Evolutionary conservation across 75 land plant genomes (phyloP).

Genomic region (Larix kaempferi): DNA sequence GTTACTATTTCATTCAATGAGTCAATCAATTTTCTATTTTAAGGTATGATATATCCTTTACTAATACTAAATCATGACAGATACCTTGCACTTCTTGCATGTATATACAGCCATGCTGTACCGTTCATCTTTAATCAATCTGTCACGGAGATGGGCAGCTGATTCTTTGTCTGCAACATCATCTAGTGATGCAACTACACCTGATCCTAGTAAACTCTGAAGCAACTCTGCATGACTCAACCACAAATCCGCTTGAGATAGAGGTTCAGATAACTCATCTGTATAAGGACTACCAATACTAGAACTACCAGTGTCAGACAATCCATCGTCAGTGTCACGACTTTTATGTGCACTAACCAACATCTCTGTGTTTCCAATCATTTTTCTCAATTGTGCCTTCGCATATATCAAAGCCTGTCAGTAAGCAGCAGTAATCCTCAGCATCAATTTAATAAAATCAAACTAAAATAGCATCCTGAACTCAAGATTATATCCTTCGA

Average conservation of each 20-base stretch:
- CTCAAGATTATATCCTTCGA: not conserved
- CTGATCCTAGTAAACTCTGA: constrained; percentile 90
- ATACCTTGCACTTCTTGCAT: constrained; percentile 96
- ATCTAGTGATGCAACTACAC: constrained; percentile 83
- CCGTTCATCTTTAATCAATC: constrained; percentile 81
- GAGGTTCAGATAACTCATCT: constrained; percentile 66
- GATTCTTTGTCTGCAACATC: constrained; percentile 84
- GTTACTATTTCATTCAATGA: not conserved
- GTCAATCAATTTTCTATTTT: not conserved
- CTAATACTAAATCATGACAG: not conserved
- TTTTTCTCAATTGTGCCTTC: constrained; percentile 61
- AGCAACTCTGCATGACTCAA: constrained; percentile 91
- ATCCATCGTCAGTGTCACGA: constrained; percentile 55
- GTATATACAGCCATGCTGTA: constrained; percentile 97
- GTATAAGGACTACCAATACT: constrained; percentile 48
- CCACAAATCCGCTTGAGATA: constrained; percentile 81
- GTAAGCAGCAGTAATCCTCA: not conserved
- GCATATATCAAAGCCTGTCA: constrained; percentile 76
- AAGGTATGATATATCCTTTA: not conserved
- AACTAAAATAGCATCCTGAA: not conserved
- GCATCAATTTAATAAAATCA: not conserved
- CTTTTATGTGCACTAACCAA: constrained; percentile 38
- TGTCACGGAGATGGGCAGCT: constrained; percentile 84
- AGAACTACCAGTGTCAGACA: constrained; percentile 66
- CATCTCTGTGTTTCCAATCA: constrained; percentile 55